These are phyloP conservation scores for Pleurotus salmoneostramineus DNA, from an alignment of 768 basidiomycete species.

Conservation along the genomic window DNA sequence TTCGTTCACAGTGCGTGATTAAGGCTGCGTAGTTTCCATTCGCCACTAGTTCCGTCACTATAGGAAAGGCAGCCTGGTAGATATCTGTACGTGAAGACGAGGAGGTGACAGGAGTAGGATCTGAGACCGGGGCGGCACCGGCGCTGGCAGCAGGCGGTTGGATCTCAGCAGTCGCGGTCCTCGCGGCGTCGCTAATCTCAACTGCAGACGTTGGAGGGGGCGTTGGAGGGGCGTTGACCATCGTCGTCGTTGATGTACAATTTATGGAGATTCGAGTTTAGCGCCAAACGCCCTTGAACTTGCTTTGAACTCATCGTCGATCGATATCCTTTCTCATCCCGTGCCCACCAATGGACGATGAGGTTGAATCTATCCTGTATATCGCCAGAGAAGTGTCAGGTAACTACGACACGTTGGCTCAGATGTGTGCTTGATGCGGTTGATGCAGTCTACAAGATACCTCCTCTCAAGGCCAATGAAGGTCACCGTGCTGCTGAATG, in stretches of 20 bases:
- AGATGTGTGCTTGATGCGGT: not conserved
- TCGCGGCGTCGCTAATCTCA: constrained; percentile 54
- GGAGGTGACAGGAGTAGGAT: too few relatives aligned
- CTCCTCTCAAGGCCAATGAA: constrained; percentile 79
- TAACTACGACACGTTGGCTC: constrained; percentile 22
- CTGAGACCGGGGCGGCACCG: constrained; percentile 12
- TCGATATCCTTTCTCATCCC: not conserved
- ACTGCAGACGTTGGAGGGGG: constrained; percentile 56
- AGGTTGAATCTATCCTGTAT: constrained; percentile 87
- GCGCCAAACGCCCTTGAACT: not conserved
- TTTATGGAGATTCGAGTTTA: not conserved
- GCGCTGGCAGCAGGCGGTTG: constrained; percentile 4
- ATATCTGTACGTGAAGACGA: constrained; percentile 20
- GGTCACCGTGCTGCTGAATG: constrained; percentile 92
- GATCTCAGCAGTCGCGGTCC: constrained; percentile 10
- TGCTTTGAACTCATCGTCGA: not conserved
- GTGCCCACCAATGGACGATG: constrained; percentile 55
- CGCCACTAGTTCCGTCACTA: constrained; percentile 39
- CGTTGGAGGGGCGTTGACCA: constrained; percentile 60
- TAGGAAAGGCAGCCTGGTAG: constrained; percentile 43
- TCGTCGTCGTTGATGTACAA: constrained; percentile 19
- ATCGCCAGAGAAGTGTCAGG: constrained; percentile 91
- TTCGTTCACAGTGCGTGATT: constrained; percentile 42
- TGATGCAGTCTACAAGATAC: constrained; percentile 81
- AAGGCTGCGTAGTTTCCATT: constrained; percentile 40